Conservation (phyloP, 2,329 filamentous ascomycete species). For the Aspergillus carbonarius region DNA sequence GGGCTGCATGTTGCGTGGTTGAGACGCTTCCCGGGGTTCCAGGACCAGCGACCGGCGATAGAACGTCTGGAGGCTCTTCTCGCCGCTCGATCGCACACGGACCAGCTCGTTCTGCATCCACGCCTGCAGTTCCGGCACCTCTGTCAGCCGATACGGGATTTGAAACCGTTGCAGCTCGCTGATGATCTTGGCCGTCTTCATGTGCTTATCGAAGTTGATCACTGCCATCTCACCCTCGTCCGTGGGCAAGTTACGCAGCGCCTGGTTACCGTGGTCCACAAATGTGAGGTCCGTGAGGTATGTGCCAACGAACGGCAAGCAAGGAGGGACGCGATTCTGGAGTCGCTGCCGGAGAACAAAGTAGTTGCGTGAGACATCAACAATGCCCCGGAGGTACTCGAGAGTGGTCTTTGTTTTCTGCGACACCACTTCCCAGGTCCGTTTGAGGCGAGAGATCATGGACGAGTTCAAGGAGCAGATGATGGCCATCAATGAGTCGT, state of each 20-base stretch:
- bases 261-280: slow-evolving; percentile 88
- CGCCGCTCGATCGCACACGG: slow-evolving; percentile 66
- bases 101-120: slow-evolving; percentile 85
- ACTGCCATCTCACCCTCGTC: slow-evolving; percentile 70
- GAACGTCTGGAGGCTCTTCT: slow-evolving; percentile 63
- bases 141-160: slow-evolving; percentile 79
- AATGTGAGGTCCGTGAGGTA: slow-evolving; percentile 96
- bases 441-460: slow-evolving; percentile 80
- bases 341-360: slow-evolving; percentile 79
- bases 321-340: slow-evolving; percentile 83
- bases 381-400: slow-evolving; percentile 75
- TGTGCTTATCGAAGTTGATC: slow-evolving; percentile 98
- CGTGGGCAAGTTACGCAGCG: slow-evolving; percentile 71
- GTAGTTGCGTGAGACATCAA: slow-evolving; percentile 89
- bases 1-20: slow-evolving; percentile 21
- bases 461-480: slow-evolving; percentile 92
- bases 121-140: slow-evolving; percentile 84
- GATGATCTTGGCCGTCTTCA: slow-evolving; percentile 91
- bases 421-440: slow-evolving; percentile 88
- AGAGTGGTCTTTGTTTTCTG: slow-evolving; percentile 78
- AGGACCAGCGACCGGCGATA: slow-evolving; percentile 83
- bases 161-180: slow-evolving; percentile 95
- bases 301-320: slow-evolving; percentile 91
- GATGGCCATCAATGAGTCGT: slow-evolving; percentile 95
- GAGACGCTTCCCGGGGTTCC: slow-evolving; percentile 59